phyloP scores from a whole-genome alignment of 2,329 filamentous ascomycete genomes.

The Phialophora macrospora region DNA sequence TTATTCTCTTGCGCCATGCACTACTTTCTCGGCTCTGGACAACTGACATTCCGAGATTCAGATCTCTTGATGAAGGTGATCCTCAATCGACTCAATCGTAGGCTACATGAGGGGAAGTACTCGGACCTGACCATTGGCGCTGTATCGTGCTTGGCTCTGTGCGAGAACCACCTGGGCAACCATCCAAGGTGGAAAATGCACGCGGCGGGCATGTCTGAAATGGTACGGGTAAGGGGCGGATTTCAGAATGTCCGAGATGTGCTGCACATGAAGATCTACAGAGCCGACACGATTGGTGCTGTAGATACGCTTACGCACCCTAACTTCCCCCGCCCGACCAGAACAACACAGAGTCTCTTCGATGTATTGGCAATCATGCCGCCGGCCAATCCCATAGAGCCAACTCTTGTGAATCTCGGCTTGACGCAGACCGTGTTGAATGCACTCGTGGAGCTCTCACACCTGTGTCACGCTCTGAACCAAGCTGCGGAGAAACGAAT shows the following conservation, averaged over 20 bases:
- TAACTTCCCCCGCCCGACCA: conserved; percentile 22
- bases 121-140: conserved; percentile 35
- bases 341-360: conserved; percentile 17
- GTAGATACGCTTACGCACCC: conserved; percentile 31
- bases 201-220: conserved; percentile 32
- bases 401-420: conserved; percentile 2
- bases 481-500: conserved; percentile 13
- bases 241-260: conserved; percentile 19
- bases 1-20: conserved; percentile 34
- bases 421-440: conserved; percentile 12
- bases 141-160: conserved; percentile 32
- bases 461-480: conserved; percentile 26
- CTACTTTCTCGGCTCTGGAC: conserved; percentile 1
- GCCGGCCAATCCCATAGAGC: neutral
- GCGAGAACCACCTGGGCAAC: conserved; percentile 31
- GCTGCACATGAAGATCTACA: conserved; percentile 33
- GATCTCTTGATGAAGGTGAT: conserved; percentile 32
- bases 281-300: conserved; percentile 31
- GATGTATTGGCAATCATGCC: conserved; percentile 8
- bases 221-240: conserved; percentile 33
- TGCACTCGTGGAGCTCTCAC: conserved; percentile 23
- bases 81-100: conserved; percentile 31
- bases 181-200: conserved; percentile 32
- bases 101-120: conserved; percentile 20
- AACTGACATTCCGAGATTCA: conserved; percentile 20